Evolutionary conservation across 2,329 filamentous ascomycete genomes (phyloP), one percentile per base, ranked within the genome.

Genomic region (Fonsecaea pugnacius): DNA sequence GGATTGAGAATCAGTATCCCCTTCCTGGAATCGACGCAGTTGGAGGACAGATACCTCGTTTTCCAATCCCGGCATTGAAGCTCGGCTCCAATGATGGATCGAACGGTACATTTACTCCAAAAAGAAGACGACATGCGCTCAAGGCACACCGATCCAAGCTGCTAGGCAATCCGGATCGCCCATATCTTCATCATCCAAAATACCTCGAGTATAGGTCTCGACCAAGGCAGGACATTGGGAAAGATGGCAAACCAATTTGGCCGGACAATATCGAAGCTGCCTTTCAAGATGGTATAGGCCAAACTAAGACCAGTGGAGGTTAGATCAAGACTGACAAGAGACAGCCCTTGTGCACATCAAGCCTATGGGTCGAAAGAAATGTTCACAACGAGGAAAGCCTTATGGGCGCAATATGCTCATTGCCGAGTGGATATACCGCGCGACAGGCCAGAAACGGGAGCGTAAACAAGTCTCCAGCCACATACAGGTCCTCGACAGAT

Each of bases 401-500:
- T 81, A 82, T 67, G 86, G 86, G 30, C 82, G 86, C 43, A 88
- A 88, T 70, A 85, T 88, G 73, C 75, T 87, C 52, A 86, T 88
- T 65, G 80, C 85, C 24, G 80, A 85, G 69, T 84, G 82, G 58
- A 87, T 88, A 64, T 75, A 78, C 68, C 80, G 80, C 62, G 76
- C 80, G 63, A 87, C 85, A 6, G 84, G 85, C 24, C 81, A 82
- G 62, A 72, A 70, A 30, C 78, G 86, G 59, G 76, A 74, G 16
- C 78, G 86, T 57, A 88, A 88, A 73, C 84, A 88, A 71, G 83
- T 88, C 4, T 88, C 86, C 0, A 88, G 86, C 70, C 86, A 88
- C 71, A 81, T 88, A 30, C 86, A 88, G 73, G 85, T 88, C 2
- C 77, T 88, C 21, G 85, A 86, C 72, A 80, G 79, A 12, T 83